Percentiles rank a stretch among this genome's conserved stretches.
Conservation (phyloP, 495 filamentous ascomycete species). For the Penicillium riverlandense region DNA sequence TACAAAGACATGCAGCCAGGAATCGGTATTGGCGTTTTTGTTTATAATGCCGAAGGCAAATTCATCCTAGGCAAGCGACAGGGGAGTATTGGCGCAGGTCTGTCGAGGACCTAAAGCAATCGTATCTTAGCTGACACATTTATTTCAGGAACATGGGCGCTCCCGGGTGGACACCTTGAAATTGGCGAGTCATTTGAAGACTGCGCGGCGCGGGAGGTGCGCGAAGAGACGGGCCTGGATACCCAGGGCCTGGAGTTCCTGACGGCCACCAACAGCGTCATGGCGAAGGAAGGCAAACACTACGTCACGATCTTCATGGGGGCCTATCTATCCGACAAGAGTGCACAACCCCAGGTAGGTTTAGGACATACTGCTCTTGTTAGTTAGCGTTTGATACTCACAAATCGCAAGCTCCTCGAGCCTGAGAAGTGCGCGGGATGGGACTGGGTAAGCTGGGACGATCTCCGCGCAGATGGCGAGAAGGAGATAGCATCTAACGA, state of each 20-base stretch:
- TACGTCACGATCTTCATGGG: conserved; percentile 60
- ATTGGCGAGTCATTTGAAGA: conserved; percentile 49
- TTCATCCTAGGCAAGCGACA: conserved; percentile 28
- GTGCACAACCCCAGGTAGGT: conserved; percentile 43
- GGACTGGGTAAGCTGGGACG: conserved; percentile 52
- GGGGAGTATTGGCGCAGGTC: conserved; percentile 32
- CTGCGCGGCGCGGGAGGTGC: conserved; percentile 56
- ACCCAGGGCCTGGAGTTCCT: conserved; percentile 41
- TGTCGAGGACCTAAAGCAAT: neutral
- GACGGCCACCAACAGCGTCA: conserved; percentile 54
- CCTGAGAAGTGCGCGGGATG: conserved; percentile 60
- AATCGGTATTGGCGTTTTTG: conserved; percentile 29
- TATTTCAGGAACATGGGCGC: conserved; percentile 45
- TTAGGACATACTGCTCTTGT: neutral
- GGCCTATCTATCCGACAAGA: conserved; percentile 31
- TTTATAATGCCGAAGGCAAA: conserved; percentile 19
- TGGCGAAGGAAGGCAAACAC: conserved; percentile 45
- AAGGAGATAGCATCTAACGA: conserved; percentile 2
- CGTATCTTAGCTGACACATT: neutral
- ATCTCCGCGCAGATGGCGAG: conserved; percentile 13
- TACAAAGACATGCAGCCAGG: conserved; percentile 1
- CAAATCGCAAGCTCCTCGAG: conserved; percentile 32
- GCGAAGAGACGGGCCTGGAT: conserved; percentile 59
- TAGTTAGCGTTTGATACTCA: too few relatives aligned
- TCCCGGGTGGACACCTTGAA: conserved; percentile 66